Evolutionary conservation across 2,329 filamentous ascomycete genomes (phyloP).

Genomic region (Exophiala aquamarina): DNA sequence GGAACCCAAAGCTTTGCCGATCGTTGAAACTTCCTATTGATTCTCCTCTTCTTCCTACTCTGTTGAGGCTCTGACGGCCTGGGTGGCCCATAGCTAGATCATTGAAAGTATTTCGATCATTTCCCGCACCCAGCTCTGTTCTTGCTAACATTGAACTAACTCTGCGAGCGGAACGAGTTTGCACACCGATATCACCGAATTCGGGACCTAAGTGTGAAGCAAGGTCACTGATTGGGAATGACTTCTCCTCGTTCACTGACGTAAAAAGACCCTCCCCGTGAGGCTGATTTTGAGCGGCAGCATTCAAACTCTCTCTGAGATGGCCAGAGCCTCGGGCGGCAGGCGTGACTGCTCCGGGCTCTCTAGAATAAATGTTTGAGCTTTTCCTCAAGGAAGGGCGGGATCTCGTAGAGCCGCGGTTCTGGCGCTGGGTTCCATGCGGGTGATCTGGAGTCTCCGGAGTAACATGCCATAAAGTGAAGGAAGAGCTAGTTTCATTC

Average conservation of each 20-base stretch:
- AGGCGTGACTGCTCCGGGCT: slow-evolving; percentile 75
- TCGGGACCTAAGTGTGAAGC: slow-evolving; percentile 73
- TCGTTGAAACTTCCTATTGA: slow-evolving; percentile 70
- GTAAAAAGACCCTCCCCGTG: slow-evolving; percentile 20
- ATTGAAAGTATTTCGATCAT: slow-evolving; percentile 76
- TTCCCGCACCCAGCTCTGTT: slow-evolving; percentile 80
- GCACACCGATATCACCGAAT: slow-evolving; percentile 53
- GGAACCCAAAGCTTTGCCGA: slow-evolving; percentile 60
- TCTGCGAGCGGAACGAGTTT: slow-evolving; percentile 66
- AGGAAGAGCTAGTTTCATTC: slow-evolving; percentile 22
- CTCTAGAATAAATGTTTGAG: slow-evolving; percentile 58
- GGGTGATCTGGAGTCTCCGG: slow-evolving; percentile 42
- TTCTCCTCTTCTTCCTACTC: slow-evolving; percentile 63
- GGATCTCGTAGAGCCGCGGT: slow-evolving; percentile 21
- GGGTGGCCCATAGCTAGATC: slow-evolving; percentile 61
- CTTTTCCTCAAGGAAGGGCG: slow-evolving; percentile 54
- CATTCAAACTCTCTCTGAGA: slow-evolving; percentile 75
- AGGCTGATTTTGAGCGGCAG: slow-evolving; percentile 37
- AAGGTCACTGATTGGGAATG: slow-evolving; percentile 57
- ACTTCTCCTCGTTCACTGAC: slow-evolving; percentile 49
- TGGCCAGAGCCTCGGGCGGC: slow-evolving; percentile 59
- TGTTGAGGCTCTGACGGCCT: slow-evolving; percentile 46
- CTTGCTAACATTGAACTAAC: slow-evolving; percentile 89
- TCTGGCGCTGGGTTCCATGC: slow-evolving; percentile 48
- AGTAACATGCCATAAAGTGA: slow-evolving; percentile 27